These are phyloP conservation scores for Phytopythium cucurbitacearum DNA, from an alignment of 352 stramenopile species.

Conservation along the genomic window DNA sequence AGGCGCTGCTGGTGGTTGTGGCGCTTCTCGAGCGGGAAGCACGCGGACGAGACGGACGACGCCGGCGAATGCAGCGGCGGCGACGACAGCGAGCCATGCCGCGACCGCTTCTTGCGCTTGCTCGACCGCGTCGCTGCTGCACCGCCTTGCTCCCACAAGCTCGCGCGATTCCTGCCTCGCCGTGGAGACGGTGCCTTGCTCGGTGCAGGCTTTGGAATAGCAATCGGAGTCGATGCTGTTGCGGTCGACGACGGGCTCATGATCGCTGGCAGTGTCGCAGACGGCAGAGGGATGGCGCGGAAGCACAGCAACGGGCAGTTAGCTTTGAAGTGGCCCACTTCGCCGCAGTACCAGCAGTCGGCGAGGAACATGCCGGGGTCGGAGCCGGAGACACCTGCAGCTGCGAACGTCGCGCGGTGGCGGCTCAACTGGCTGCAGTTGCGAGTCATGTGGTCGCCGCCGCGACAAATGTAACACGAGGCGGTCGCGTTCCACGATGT, in stretches of 20 bases:
- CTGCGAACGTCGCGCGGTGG: conserved; percentile 3
- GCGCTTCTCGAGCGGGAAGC: conserved; percentile 25
- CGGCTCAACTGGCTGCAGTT: conserved; percentile 44
- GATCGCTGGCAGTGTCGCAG: background rate
- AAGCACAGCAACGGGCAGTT: conserved; percentile 69
- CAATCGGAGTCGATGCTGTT: conserved; percentile 1
- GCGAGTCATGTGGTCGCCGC: conserved; percentile 43
- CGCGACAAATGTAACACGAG: conserved; percentile 65
- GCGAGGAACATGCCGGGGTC: conserved; percentile 19
- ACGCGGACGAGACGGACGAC: conserved; percentile 15
- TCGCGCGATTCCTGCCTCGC: conserved; percentile 12
- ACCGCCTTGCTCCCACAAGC: conserved; percentile 26
- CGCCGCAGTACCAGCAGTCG: conserved; percentile 81
- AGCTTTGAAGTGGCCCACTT: conserved; percentile 67
- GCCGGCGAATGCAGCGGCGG: conserved; percentile 13
- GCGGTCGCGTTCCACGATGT: conserved; percentile 42
- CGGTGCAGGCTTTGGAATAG: conserved; percentile 2
- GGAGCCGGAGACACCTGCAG: background rate
- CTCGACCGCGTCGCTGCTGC: conserved; percentile 23
- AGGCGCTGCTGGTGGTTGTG: conserved; percentile 9
- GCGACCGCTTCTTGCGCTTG: conserved; percentile 67
- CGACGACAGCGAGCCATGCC: conserved; percentile 36
- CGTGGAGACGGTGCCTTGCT: conserved; percentile 11
- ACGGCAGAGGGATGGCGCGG: conserved; percentile 36
- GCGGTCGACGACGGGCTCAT: background rate